A percentile compares a stretch with the other conserved stretches of the same genome.
Conservation (phyloP, 1,284 basidiomycete species). For the Pseudozyma sp. region DNA sequence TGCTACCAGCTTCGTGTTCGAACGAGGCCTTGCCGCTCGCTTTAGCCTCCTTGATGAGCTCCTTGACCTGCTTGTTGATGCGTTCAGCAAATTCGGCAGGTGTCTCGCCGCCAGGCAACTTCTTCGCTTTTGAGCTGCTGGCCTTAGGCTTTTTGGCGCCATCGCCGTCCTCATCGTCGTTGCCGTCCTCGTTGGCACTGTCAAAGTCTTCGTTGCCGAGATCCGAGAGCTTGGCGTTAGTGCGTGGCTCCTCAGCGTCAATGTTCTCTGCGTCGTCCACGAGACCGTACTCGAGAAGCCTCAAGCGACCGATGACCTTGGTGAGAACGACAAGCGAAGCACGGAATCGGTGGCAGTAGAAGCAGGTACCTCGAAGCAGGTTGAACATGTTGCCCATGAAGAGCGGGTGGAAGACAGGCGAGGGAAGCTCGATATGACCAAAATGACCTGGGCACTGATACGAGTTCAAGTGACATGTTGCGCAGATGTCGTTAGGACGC, state of each 20-base stretch:
- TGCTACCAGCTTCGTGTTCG: constrained; percentile 72
- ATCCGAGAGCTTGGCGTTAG: constrained; percentile 22
- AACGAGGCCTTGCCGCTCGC: constrained; percentile 69
- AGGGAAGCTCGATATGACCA: constrained; percentile 97
- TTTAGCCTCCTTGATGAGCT: constrained; percentile 75
- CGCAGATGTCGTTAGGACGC: constrained; percentile 76
- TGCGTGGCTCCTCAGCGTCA: constrained; percentile 38
- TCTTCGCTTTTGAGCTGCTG: constrained; percentile 26
- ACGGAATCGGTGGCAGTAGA: constrained; percentile 96
- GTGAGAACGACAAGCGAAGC: constrained; percentile 74
- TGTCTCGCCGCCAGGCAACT: constrained; percentile 64
- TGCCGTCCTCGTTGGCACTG: constrained; percentile 46
- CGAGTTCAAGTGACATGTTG: constrained; percentile 90
- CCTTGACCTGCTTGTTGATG: constrained; percentile 72
- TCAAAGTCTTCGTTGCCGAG: constrained; percentile 34
- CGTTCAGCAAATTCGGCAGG: constrained; percentile 61
- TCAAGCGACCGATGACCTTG: constrained; percentile 83
- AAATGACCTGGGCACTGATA: constrained; percentile 98
- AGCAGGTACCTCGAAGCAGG: constrained; percentile 87
- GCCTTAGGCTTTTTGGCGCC: constrained; percentile 66
- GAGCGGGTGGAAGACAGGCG: constrained; percentile 94
- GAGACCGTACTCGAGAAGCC: constrained; percentile 89
- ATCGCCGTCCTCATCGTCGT: constrained; percentile 40
- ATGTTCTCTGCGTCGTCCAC: constrained; percentile 83
- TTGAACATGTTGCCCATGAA: constrained; percentile 95